phyloP scores from a whole-genome alignment of 2,329 filamentous ascomycete genomes.

The Fusarium neocosmosporiellum region DNA sequence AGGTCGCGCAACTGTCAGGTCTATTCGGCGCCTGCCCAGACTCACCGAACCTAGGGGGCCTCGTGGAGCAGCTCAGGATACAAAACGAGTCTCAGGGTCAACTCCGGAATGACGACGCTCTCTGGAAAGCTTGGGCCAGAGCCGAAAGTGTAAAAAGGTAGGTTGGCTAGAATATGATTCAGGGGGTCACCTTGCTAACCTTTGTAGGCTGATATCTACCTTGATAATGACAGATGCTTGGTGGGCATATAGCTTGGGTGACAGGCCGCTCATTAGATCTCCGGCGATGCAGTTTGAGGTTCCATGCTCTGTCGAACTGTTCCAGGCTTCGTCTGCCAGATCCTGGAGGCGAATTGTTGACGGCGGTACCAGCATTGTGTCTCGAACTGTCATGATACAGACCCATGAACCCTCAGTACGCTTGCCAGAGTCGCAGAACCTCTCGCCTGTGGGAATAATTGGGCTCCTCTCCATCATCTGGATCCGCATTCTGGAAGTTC shows the following conservation, averaged over 20 bases:
- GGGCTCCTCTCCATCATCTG: slow-evolving; percentile 6
- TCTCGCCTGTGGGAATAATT: not conserved
- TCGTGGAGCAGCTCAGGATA: not conserved
- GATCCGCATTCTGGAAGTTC: slow-evolving; percentile 5
- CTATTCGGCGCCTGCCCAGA: not conserved
- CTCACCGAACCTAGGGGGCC: not conserved
- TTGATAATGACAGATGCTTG: slow-evolving; percentile 6
- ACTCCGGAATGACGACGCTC: not conserved
- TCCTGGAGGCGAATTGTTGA: not conserved
- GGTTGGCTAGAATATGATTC: not conserved
- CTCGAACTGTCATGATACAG: not conserved
- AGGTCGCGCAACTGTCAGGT: not conserved
- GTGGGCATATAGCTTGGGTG: not conserved
- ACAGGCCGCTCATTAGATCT: not conserved
- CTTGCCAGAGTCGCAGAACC: not conserved
- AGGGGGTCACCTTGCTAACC: not conserved
- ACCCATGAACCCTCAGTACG: not conserved
- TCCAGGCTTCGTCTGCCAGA: slow-evolving; percentile 1
- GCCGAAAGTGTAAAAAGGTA: not conserved
- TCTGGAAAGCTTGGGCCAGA: not conserved
- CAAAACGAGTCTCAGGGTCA: not conserved
- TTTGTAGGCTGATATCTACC: not conserved
- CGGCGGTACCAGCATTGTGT: not conserved
- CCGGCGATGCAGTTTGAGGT: not conserved
- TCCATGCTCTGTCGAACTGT: not conserved